A percentile compares a stretch with the other conserved stretches of the same genome.
These are phyloP conservation scores for Jimgerdemannia lactiflua DNA, from an alignment of 192 early-diverging fungal genomes.

Conservation along the genomic window DNA sequence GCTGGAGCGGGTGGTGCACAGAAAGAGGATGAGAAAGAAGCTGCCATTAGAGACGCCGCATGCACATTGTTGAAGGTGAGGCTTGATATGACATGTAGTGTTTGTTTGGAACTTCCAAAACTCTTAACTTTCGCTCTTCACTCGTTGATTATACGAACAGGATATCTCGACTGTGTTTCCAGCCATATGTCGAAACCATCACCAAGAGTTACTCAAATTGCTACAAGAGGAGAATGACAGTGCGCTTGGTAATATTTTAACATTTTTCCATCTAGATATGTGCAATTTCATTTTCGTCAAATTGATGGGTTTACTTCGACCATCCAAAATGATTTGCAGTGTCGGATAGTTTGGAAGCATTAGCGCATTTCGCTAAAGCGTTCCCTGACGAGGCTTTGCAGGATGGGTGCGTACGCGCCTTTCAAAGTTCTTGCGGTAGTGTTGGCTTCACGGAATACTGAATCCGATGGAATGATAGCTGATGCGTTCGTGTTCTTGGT, in stretches of 20 bases:
- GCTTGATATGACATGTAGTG: not conserved
- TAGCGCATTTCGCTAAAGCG: conserved; percentile 73
- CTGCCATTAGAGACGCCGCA: conserved; percentile 32
- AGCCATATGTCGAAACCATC: conserved; percentile 51
- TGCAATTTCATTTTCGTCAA: no score
- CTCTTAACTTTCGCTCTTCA: no score
- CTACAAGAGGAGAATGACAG: conserved; percentile 39
- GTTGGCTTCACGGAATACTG: not conserved
- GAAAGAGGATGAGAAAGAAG: conserved; percentile 21
- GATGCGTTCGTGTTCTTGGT: conserved; percentile 10
- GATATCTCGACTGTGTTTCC: conserved; percentile 57
- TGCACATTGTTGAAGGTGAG: conserved; percentile 51
- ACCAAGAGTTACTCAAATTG: conserved; percentile 40
- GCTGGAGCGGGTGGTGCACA: conserved; percentile 3
- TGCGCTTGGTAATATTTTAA: conserved; percentile 30
- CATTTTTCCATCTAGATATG: not conserved
- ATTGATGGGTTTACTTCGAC: not conserved
- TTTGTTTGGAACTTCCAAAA: no score
- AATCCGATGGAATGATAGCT: conserved; percentile 8
- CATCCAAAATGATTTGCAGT: conserved; percentile 14
- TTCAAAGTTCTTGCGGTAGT: no score
- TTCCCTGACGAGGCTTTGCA: conserved; percentile 48
- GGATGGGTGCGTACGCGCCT: conserved; percentile 9
- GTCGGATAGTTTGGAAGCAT: conserved; percentile 52
- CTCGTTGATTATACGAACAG: conserved; percentile 2